Conservation (phyloP, 257 asterid genomes). For the Solanum dulcamara region DNA sequence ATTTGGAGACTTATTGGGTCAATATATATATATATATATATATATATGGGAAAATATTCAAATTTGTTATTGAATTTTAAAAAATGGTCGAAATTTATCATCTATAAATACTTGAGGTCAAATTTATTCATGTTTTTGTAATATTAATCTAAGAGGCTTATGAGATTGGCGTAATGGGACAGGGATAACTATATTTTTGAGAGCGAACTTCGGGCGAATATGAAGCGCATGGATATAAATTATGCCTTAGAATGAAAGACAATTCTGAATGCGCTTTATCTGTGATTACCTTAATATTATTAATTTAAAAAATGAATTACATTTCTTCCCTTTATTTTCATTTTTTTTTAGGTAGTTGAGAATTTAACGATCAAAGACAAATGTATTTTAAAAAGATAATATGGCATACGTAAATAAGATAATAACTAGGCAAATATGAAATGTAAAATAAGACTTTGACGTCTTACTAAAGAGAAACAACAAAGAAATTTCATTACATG, state of each 20-base stretch:
- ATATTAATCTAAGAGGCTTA: too few relatives aligned
- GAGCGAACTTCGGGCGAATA: too few relatives aligned
- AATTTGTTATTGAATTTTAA: neutral
- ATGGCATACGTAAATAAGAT: neutral
- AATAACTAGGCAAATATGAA: neutral
- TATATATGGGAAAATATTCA: too few relatives aligned
- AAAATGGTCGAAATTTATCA: neutral
- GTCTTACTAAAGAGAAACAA: neutral
- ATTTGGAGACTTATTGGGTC: neutral
- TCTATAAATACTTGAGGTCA: neutral
- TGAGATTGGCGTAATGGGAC: too few relatives aligned
- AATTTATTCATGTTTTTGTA: neutral
- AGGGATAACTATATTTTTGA: too few relatives aligned
- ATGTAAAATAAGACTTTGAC: neutral
- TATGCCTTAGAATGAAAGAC: too few relatives aligned
- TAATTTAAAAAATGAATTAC: too few relatives aligned
- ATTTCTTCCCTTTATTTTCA: too few relatives aligned
- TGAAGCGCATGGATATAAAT: too few relatives aligned
- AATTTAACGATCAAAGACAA: neutral
- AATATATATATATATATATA: too few relatives aligned
- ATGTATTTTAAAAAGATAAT: neutral
- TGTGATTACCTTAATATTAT: too few relatives aligned
- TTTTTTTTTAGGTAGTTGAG: neutral
- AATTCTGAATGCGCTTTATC: too few relatives aligned
- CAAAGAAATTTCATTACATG: neutral